phyloP scores from a whole-genome alignment of 257 asterid species.

The Solanum virginianum region DNA sequence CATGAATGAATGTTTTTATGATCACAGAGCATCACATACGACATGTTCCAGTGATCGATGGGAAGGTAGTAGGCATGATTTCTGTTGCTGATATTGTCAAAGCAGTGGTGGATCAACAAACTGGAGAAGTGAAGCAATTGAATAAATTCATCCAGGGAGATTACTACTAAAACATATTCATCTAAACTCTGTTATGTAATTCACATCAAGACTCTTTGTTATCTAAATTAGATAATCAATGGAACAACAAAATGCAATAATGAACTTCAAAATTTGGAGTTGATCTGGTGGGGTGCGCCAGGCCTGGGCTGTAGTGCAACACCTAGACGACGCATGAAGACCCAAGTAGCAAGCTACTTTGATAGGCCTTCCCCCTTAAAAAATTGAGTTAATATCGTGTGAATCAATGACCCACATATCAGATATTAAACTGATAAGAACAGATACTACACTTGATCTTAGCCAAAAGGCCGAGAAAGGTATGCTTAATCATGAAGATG shows the following conservation, averaged over 20 bases:
- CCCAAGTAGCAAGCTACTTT: no score
- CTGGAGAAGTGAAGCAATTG: slow-evolving; percentile 48
- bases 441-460: slow-evolving; percentile 3
- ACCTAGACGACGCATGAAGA: neutral
- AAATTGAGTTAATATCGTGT: neutral
- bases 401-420: neutral
- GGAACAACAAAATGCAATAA: neutral
- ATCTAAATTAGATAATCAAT: slow-evolving; percentile 17
- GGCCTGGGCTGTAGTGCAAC: neutral
- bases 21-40: slow-evolving; percentile 54
- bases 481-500: neutral
- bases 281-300: neutral
- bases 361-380: no score
- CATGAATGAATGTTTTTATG: neutral
- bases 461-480: slow-evolving; percentile 39
- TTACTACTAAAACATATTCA: slow-evolving; percentile 5
- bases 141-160: slow-evolving; percentile 54
- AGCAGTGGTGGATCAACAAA: slow-evolving; percentile 59
- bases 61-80: slow-evolving; percentile 72
- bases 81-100: slow-evolving; percentile 60
- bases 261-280: no score
- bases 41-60: slow-evolving; percentile 72
- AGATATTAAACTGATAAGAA: neutral
- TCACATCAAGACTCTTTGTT: no score
- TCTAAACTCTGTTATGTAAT: no score